Evolutionary conservation across 1,139 yeast species (phyloP).

Genomic region (Geotrichum europaeum): DNA sequence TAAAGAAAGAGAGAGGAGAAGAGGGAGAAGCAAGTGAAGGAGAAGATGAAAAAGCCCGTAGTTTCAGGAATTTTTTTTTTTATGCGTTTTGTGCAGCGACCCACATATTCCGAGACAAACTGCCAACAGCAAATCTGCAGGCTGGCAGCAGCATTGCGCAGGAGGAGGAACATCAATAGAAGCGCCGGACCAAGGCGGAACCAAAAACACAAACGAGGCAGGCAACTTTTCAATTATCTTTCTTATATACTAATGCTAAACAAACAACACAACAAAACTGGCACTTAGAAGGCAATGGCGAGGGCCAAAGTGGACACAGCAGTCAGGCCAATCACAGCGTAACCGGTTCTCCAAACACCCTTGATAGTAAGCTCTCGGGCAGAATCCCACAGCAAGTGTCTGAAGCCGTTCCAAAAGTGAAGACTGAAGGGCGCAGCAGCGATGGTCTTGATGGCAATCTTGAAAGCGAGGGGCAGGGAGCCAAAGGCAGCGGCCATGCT

Average conservation of each 20-base stretch:
- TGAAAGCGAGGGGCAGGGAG: constrained; percentile 54
- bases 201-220: neutral
- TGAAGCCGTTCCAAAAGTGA: constrained; percentile 79
- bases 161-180: neutral
- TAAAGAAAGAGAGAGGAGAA: neutral
- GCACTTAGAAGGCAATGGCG: constrained; percentile 21
- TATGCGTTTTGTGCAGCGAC: neutral
- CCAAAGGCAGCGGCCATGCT: constrained; percentile 45
- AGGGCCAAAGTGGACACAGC: constrained; percentile 53
- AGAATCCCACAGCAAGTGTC: constrained; percentile 91
- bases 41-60: neutral
- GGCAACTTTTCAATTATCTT: neutral
- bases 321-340: constrained; percentile 68
- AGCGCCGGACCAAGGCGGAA: neutral
- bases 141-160: neutral
- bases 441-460: constrained; percentile 59
- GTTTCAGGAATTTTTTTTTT: neutral
- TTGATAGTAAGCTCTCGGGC: constrained; percentile 71
- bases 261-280: neutral
- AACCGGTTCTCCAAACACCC: constrained; percentile 92
- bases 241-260: neutral
- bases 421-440: constrained; percentile 80
- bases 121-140: neutral
- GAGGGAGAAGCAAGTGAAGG: neutral
- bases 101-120: neutral